phyloP scores from a whole-genome alignment of 139 green algal genomes.

The Micractinium conductrix region DNA sequence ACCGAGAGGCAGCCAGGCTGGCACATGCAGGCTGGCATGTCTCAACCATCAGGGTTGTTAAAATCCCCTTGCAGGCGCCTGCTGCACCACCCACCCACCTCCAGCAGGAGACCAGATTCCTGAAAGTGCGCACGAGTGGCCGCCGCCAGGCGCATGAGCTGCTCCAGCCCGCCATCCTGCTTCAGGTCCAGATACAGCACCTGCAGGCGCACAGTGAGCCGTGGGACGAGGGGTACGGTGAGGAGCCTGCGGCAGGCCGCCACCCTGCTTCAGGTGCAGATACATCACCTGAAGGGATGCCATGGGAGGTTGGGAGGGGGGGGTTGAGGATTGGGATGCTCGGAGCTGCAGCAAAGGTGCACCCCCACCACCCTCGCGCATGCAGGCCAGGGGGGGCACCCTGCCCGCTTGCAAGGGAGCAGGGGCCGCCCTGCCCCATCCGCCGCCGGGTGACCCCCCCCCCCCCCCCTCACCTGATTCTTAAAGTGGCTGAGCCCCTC shows the following conservation, averaged over 20 bases:
- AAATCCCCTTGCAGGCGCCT: no score
- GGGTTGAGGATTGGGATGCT: background rate
- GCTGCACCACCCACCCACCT: no score
- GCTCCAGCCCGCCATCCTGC: constrained; percentile 9
- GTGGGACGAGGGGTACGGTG: background rate
- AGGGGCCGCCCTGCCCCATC: background rate
- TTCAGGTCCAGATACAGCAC: constrained; percentile 9
- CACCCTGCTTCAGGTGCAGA: background rate
- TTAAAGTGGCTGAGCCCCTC: constrained; percentile 22
- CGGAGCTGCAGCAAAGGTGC: background rate
- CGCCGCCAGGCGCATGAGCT: background rate
- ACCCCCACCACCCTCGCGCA: no score
- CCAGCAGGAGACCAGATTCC: background rate
- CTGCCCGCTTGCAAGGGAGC: no score
- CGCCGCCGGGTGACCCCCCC: no score
- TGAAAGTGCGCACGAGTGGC: constrained; percentile 7
- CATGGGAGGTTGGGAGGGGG: background rate
- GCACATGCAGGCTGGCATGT: no score
- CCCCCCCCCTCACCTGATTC: background rate
- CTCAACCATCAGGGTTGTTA: no score
- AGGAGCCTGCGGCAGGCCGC: no score
- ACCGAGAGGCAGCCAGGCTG: no score
- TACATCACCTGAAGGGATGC: background rate
- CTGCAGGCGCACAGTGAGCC: background rate
- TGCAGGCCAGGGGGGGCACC: no score